Percentiles rank a stretch among this genome's conserved stretches.
These are phyloP conservation scores for Cladophialophora immunda DNA, from an alignment of 2,329 filamentous ascomycete species.

Conservation along the genomic window DNA sequence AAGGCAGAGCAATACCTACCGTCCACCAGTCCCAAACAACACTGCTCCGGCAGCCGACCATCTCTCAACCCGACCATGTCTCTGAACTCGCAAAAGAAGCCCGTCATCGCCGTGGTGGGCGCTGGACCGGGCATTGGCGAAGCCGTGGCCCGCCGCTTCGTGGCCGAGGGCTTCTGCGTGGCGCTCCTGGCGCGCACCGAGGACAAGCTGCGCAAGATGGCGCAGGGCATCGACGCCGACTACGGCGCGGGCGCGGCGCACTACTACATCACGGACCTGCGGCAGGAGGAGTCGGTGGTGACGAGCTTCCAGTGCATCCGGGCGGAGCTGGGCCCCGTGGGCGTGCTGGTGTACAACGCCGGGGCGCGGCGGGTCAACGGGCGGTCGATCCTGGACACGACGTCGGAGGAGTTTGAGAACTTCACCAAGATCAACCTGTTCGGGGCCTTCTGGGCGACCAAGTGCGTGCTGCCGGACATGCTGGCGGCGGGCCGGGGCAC, in stretches of 20 bases:
- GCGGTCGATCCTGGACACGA: conserved; percentile 34
- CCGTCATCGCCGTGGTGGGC: conserved; percentile 37
- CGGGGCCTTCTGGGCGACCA: conserved; percentile 39
- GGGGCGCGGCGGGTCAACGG: conserved; percentile 38
- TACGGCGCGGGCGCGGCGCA: conserved; percentile 28
- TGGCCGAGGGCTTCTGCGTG: conserved; percentile 33
- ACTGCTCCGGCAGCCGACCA: conserved; percentile 1
- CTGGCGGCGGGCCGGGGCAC: conserved; percentile 34
- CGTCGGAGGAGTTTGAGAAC: conserved; percentile 36
- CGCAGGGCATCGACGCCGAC: conserved; percentile 30
- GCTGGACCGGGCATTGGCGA: conserved; percentile 38
- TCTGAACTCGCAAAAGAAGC: conserved; percentile 30
- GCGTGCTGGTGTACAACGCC: conserved; percentile 37
- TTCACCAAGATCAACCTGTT: conserved; percentile 40
- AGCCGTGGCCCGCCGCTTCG: conserved; percentile 37
- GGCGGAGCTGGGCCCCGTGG: conserved; percentile 31
- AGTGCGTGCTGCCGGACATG: conserved; percentile 37
- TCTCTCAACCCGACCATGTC: conserved; percentile 28
- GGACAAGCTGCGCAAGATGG: conserved; percentile 37
- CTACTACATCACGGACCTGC: conserved; percentile 38
- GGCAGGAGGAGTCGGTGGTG: conserved; percentile 27
- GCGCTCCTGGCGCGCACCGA: conserved; percentile 37
- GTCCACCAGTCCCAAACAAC: not conserved
- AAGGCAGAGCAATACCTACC: not conserved
- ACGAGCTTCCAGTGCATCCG: conserved; percentile 32